A percentile compares a stretch with the other conserved stretches of the same genome.
These are phyloP conservation scores for Pythium biforme DNA, from an alignment of 352 stramenopile species.

Conservation along the genomic window DNA sequence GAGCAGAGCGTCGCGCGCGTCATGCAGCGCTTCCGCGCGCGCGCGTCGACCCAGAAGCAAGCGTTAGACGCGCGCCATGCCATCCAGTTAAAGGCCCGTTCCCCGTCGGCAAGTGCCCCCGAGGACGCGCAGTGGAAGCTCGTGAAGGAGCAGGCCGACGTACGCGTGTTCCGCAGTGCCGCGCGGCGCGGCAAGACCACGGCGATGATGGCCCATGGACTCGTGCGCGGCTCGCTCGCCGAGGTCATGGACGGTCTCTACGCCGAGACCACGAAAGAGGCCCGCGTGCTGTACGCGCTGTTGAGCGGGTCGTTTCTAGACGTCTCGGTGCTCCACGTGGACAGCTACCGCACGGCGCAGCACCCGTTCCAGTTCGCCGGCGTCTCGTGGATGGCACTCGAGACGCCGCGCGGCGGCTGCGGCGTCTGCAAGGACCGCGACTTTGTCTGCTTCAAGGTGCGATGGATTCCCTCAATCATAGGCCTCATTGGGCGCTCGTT, in stretches of 20 bases:
- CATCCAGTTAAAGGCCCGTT: no score
- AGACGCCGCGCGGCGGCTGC: constrained; percentile 38
- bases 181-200: constrained; percentile 41
- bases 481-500: no score
- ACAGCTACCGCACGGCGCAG: constrained; percentile 53
- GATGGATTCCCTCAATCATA: no score
- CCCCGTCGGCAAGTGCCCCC: no score
- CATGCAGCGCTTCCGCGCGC: constrained; percentile 11
- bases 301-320: constrained; percentile 58
- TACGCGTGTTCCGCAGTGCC: constrained; percentile 56
- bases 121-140: constrained; percentile 55
- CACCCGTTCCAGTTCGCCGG: constrained; percentile 72
- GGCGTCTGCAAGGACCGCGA: constrained; percentile 65
- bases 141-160: constrained; percentile 55
- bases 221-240: constrained; percentile 54
- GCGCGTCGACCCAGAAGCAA: neutral
- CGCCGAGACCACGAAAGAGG: constrained; percentile 67
- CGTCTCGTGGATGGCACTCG: constrained; percentile 69
- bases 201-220: constrained; percentile 58
- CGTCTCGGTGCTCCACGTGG: constrained; percentile 61
- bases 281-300: constrained; percentile 58
- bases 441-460: constrained; percentile 68
- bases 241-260: constrained; percentile 83
- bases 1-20: constrained; percentile 21
- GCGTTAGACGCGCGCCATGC: no score